Conservation (phyloP, 805 yeast species). For the Kodamaea kaohsiungensis region DNA sequence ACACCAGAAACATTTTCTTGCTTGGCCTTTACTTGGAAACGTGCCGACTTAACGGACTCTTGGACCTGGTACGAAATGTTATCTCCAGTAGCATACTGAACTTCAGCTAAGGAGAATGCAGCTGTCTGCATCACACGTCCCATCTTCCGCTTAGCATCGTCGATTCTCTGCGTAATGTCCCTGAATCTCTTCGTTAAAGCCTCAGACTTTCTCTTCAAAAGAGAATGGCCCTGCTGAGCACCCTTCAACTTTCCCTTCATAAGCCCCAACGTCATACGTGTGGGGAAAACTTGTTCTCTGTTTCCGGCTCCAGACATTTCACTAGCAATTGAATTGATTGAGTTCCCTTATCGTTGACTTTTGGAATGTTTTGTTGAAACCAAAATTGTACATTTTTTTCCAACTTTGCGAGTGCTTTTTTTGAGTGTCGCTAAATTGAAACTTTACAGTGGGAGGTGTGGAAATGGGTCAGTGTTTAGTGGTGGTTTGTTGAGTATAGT, state of each 20-base stretch:
- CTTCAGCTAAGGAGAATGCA: constrained; percentile 95
- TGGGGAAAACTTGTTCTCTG: constrained; percentile 96
- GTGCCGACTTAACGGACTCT: constrained; percentile 86
- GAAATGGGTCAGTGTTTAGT: too few species aligned
- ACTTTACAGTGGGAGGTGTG: too few species aligned
- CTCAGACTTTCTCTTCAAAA: constrained; percentile 92
- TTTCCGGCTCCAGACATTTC: constrained; percentile 67
- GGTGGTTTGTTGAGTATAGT: too few species aligned
- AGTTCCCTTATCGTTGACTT: constrained; percentile 2
- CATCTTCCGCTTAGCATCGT: constrained; percentile 95
- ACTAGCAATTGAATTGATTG: background rate
- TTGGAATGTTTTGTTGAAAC: background rate
- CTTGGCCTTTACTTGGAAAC: constrained; percentile 86
- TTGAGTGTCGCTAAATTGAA: too few species aligned
- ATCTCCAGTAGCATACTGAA: constrained; percentile 95
- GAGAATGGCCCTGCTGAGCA: constrained; percentile 93
- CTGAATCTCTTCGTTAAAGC: constrained; percentile 95
- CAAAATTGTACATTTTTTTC: constrained; percentile 1
- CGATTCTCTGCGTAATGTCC: constrained; percentile 91
- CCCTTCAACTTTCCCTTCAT: constrained; percentile 97
- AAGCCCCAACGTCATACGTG: constrained; percentile 93
- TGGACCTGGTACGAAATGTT: constrained; percentile 94
- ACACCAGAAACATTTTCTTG: constrained; percentile 98
- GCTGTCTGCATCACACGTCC: constrained; percentile 98
- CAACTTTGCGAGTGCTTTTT: too few species aligned